Evolutionary conservation across 169 alveolate species (phyloP), one percentile per base, ranked within the genome.

Genomic region (Plasmodium falciparum): DNA sequence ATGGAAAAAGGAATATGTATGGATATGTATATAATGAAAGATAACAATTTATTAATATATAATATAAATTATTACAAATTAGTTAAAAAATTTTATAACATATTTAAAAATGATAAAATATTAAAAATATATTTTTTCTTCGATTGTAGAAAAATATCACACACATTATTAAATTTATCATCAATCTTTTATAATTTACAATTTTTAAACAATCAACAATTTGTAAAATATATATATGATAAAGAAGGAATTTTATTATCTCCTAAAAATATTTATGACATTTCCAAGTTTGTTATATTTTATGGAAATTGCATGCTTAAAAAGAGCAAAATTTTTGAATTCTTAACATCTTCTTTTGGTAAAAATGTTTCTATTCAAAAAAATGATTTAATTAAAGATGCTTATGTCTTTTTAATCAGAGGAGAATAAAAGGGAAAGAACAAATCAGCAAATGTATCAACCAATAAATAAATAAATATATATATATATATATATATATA

Each of bases 231-330:
- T 39, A 24, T 86, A 12, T 17, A 61, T 33, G 11, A 56, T 15
- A 24, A 86, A n/a, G 33, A 83, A 15, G 22, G 63, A 43, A 61
- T 86, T 50, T 29, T 20, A 20, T n/a, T 86, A 61, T 47, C 52
- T 86, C 85, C 45, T 33, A 26, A 86, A 9, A 52, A 39, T 29
- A 54, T 86, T 45, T 72, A 39, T 20, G 52, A 62, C 0, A 29
- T 47, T 58, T 61, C 92, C 24, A 71, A 86, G 49, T 39, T 86
- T 72, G 88, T 72, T 69, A 71, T 86, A 86, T 86, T 86, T 71
- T 86, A 47, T 56, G 92, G 92, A 54, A 86, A 86, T 43, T 71
- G 88, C 29, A 49, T 86, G 11, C n/a, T 71, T 33, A 86, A 86
- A 86, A 71, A 66, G 66, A 47, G 49, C 9, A 86, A 86, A 71